A percentile compares a stretch with the other conserved stretches of the same genome.
phyloP scores from a whole-genome alignment of 345 rosid genomes.

The Salix koriyanagi region DNA sequence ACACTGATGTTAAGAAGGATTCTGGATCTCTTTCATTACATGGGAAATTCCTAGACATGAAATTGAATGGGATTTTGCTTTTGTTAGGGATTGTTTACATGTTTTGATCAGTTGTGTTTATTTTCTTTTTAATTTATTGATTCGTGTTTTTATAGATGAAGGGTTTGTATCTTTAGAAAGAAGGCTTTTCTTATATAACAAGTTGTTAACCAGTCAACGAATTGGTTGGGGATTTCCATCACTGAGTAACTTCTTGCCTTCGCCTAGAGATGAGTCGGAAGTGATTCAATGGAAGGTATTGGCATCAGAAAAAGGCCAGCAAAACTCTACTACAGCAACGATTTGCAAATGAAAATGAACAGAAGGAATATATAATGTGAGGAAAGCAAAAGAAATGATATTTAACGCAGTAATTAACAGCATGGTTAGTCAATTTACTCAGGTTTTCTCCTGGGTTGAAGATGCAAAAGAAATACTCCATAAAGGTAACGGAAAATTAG shows the following conservation, averaged over 20 bases:
- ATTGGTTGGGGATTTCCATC: background rate
- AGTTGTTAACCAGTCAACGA: too few species aligned
- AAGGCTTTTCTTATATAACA: background rate
- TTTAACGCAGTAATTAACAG: background rate
- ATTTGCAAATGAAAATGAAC: background rate
- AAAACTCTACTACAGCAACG: background rate
- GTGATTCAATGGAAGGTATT: background rate
- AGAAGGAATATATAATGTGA: background rate
- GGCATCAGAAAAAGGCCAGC: background rate
- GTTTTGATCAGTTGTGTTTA: background rate
- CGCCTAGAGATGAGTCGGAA: background rate
- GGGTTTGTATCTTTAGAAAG: background rate
- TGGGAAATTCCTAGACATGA: background rate
- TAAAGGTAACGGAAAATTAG: background rate
- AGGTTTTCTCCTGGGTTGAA: background rate
- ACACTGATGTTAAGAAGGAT: slow-evolving; percentile 22
- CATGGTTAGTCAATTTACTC: background rate
- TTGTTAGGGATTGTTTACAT: slow-evolving; percentile 24
- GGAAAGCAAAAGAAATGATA: background rate
- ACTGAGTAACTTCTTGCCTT: background rate
- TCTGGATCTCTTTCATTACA: slow-evolving; percentile 32
- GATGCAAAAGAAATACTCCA: too few species aligned
- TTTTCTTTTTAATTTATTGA: background rate
- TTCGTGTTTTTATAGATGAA: background rate
- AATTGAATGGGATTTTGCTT: slow-evolving; percentile 24